Evolutionary conservation across 2,329 filamentous ascomycete species (phyloP).

Genomic region (Trichoderma atroviride): DNA sequence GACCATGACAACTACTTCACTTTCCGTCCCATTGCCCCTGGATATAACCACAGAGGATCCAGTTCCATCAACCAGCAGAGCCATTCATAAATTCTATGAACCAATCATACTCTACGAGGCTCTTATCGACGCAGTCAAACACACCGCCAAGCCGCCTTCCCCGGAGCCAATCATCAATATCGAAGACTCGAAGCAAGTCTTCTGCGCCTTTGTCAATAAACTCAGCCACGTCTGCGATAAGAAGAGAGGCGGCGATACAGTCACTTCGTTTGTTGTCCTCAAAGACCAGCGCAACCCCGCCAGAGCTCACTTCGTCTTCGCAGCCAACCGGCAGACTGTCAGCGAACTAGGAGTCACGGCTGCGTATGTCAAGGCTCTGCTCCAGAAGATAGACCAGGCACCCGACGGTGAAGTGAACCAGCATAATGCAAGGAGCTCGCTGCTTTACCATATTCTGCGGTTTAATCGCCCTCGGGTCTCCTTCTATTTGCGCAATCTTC

Average conservation of each 20-base stretch:
- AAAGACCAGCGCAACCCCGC: background rate
- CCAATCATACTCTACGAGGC: background rate
- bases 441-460: background rate
- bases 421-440: background rate
- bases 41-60: background rate
- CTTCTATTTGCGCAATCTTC: background rate
- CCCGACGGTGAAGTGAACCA: background rate
- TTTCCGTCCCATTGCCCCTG: background rate
- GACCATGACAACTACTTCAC: background rate
- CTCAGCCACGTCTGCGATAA: background rate
- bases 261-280: background rate
- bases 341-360: background rate
- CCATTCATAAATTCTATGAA: background rate
- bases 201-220: constrained; percentile 2
- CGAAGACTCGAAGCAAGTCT: background rate
- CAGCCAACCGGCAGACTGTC: background rate
- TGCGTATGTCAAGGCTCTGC: background rate
- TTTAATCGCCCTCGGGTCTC: background rate
- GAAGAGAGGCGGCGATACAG: background rate
- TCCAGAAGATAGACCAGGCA: background rate
- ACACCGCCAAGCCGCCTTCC: background rate
- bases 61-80: background rate
- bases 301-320: background rate
- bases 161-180: background rate
- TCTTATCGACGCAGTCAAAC: background rate